Base-by-base conservation (phyloP, 257 asterid genomes). In the Penstemon newberryi region DNA sequence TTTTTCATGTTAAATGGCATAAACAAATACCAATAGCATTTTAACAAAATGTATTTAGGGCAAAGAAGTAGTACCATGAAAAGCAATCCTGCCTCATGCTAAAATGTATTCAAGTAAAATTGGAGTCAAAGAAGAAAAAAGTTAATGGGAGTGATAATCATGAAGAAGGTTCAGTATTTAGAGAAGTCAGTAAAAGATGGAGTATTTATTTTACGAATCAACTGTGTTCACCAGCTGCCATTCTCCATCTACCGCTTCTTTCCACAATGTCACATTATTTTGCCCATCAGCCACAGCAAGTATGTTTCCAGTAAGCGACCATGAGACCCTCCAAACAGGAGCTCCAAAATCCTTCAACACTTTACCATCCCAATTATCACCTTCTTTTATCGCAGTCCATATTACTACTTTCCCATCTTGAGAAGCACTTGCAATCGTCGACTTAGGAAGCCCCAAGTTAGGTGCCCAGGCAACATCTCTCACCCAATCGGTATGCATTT, bases 401-500 rank as follows among this genome's bases (percentile, higher is more conserved):
- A 86, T 75, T 12, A 86, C 86, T 36, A 86, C 89, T 0, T 78
- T 83, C 37, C 92, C 89, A 56, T 86, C 92, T 66, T 86, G 89
- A n/a, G 92, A 83, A 79, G 85, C 89, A 71, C 89, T 83, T 0
- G 92, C 92, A 54, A 86, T 79, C 5, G 92, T 86, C 25, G 92
- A 83, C 64, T 81, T 86, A 4, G 92, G 92, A 38, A 86, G 92
- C 19, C 92, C 92, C 72, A 83, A 64, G 40, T 86, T 86, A 3
- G 92, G 89, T 0, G 92, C 89, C 92, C 92, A 86, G 2, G 92
- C 82, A 44, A 86, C 89, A 39, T 86, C 92, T 70, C 92, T 86
- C 72, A 83, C 89, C 89, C 85, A 83, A 72, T 86, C 87, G 6
- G 54, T 25, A 44, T 83, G 92, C 87, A 75, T 83, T 60, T 73